These are phyloP conservation scores for Alternaria longipes DNA, from an alignment of 2,329 filamentous ascomycete genomes.

Conservation along the genomic window DNA sequence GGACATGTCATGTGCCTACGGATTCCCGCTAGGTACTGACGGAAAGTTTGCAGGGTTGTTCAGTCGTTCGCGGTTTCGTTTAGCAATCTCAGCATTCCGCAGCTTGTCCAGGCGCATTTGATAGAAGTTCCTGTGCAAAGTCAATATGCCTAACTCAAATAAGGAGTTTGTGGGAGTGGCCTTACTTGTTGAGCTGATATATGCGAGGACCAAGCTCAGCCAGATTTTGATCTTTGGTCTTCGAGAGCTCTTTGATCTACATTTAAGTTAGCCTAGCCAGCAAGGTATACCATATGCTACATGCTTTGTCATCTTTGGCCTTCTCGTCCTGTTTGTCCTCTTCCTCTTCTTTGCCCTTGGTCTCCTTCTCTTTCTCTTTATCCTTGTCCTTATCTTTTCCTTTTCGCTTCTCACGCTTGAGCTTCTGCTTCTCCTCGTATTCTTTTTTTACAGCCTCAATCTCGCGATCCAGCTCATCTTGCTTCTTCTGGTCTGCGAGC, in stretches of 20 bases:
- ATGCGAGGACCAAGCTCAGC: constrained; percentile 77
- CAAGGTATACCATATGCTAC: background rate
- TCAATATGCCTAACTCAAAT: background rate
- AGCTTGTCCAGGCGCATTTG: constrained; percentile 84
- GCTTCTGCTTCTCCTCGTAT: constrained; percentile 64
- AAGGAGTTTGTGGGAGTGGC: background rate
- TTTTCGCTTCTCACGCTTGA: constrained; percentile 63
- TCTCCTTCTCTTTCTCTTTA: constrained; percentile 68
- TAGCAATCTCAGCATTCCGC: constrained; percentile 79
- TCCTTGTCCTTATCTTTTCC: constrained; percentile 63
- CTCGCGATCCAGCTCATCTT: constrained; percentile 59
- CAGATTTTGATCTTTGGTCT: constrained; percentile 55
- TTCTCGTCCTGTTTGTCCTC: constrained; percentile 71
- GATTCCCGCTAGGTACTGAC: constrained; percentile 74
- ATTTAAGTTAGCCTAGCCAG: constrained; percentile 14
- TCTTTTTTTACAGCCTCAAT: constrained; percentile 61
- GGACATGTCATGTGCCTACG: constrained; percentile 21
- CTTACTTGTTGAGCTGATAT: constrained; percentile 82
- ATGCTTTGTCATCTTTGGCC: constrained; percentile 67
- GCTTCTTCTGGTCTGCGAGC: constrained; percentile 63
- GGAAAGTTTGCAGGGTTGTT: constrained; percentile 84
- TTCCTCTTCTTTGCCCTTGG: constrained; percentile 68
- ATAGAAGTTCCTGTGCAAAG: constrained; percentile 74
- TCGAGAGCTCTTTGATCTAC: constrained; percentile 60
- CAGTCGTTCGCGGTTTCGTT: constrained; percentile 80